Conservation (phyloP, 2,329 filamentous ascomycete genomes). For the Paraphoma sp. region DNA sequence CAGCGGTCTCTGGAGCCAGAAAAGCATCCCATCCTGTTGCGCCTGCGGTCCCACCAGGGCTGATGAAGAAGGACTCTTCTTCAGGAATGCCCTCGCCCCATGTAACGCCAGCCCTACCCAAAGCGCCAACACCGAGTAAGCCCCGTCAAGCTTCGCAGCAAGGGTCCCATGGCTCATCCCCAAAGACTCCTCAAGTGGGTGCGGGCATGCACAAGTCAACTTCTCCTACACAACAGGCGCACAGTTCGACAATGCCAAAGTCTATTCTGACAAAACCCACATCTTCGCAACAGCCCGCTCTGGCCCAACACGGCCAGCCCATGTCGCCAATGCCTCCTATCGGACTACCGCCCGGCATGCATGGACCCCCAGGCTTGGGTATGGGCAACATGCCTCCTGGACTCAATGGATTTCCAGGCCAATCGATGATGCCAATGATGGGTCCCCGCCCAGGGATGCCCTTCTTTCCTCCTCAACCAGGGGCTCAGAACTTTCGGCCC, state of each 20-base stretch:
- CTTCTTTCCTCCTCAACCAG: slow-evolving; percentile 61
- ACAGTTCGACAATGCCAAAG: slow-evolving; percentile 70
- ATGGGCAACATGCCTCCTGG: slow-evolving; percentile 54
- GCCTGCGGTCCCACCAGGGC: slow-evolving; percentile 60
- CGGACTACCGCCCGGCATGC: slow-evolving; percentile 63
- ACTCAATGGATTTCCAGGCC: slow-evolving; percentile 58
- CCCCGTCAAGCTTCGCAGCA: slow-evolving; percentile 81
- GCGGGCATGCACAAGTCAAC: slow-evolving; percentile 59
- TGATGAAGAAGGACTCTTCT: slow-evolving; percentile 59
- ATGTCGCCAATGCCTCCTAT: slow-evolving; percentile 70
- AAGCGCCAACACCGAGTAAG: slow-evolving; percentile 80
- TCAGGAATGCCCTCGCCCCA: slow-evolving; percentile 76
- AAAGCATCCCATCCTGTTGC: slow-evolving; percentile 49
- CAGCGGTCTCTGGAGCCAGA: slow-evolving; percentile 35
- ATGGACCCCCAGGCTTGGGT: slow-evolving; percentile 60
- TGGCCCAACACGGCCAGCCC: slow-evolving; percentile 64
- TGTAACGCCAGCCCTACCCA: slow-evolving; percentile 81
- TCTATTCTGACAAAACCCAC: slow-evolving; percentile 65
- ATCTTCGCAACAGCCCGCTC: slow-evolving; percentile 53
- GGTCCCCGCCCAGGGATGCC: slow-evolving; percentile 63
- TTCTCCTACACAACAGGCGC: slow-evolving; percentile 68
- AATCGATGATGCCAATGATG: slow-evolving; percentile 63
- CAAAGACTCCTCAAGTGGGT: slow-evolving; percentile 68
- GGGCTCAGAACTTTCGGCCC: slow-evolving; percentile 60
- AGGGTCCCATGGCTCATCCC: slow-evolving; percentile 71